Percentiles rank a stretch among this genome's conserved stretches.
These are phyloP conservation scores for Pyronema omphalodes DNA, from an alignment of 495 filamentous ascomycete species.

Conservation along the genomic window DNA sequence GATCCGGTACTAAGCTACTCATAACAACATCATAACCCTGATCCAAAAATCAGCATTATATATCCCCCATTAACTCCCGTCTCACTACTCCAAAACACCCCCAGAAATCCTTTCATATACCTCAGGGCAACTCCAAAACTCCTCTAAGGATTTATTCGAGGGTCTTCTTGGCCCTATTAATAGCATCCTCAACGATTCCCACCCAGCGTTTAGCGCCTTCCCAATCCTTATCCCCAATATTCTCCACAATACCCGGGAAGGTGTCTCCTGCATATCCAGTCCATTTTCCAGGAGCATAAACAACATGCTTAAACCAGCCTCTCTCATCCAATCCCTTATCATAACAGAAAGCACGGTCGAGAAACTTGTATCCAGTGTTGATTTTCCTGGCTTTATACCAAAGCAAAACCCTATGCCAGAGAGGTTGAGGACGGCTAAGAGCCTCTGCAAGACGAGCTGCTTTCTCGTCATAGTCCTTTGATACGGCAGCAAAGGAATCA, in stretches of 20 bases:
- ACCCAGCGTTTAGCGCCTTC: neutral
- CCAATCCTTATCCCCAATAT: slow-evolving; percentile 9
- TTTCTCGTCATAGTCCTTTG: slow-evolving; percentile 40
- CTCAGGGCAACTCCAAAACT: too few species aligned
- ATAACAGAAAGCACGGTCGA: slow-evolving; percentile 18
- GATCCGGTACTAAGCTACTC: too few species aligned
- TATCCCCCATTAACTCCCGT: too few species aligned
- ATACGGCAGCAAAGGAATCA: neutral
- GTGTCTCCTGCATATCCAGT: slow-evolving; percentile 20
- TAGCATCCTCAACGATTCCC: neutral
- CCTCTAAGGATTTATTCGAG: neutral
- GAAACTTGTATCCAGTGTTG: slow-evolving; percentile 6
- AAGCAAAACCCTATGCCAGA: neutral
- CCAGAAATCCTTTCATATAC: too few species aligned
- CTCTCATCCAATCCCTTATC: slow-evolving; percentile 14
- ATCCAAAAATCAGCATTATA: too few species aligned
- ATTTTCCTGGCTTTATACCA: neutral
- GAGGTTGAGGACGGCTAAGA: neutral
- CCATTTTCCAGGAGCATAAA: slow-evolving; percentile 20
- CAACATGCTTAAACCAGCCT: slow-evolving; percentile 20
- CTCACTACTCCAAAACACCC: too few species aligned
- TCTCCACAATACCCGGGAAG: slow-evolving; percentile 19
- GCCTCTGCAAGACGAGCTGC: neutral
- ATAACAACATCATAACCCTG: too few species aligned
- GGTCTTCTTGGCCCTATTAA: neutral